Percentiles rank a stretch among this genome's conserved stretches.
These are phyloP conservation scores for Tolypocladium inflatum DNA, from an alignment of 2,329 filamentous ascomycete genomes.

Conservation along the genomic window DNA sequence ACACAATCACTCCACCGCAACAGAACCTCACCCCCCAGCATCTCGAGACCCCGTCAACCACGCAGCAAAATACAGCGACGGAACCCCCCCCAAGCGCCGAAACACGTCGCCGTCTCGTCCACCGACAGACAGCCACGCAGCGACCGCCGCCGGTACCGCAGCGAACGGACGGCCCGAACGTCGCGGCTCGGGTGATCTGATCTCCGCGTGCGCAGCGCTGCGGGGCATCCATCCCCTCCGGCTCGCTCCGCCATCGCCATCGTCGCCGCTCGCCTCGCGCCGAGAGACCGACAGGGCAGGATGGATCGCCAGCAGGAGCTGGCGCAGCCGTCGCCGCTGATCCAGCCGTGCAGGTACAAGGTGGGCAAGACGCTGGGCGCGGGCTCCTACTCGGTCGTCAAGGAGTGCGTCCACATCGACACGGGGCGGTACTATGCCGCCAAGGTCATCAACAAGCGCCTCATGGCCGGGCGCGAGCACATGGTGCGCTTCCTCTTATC, in stretches of 20 bases:
- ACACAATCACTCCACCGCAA: not conserved
- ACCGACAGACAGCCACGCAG: not conserved
- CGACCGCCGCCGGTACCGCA: not conserved
- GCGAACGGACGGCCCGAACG: not conserved
- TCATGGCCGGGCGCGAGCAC: conserved; percentile 96
- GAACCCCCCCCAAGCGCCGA: not conserved
- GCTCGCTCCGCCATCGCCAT: not conserved
- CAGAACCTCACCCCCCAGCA: not conserved
- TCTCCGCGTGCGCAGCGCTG: not conserved
- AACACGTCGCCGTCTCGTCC: not conserved
- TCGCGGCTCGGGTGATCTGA: not conserved
- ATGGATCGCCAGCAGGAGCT: not conserved
- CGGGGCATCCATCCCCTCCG: not conserved
- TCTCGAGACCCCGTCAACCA: not conserved
- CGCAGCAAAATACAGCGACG: not conserved
- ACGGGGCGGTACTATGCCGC: conserved; percentile 97
- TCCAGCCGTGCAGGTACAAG: conserved; percentile 96
- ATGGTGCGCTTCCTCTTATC: conserved; percentile 55
- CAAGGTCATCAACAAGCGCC: conserved; percentile 97
- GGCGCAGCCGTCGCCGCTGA: conserved; percentile 41
- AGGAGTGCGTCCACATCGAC: conserved; percentile 97
- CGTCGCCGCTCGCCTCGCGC: not conserved
- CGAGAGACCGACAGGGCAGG: no score
- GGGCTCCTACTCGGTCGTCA: conserved; percentile 95
- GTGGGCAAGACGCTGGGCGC: conserved; percentile 96